Evolutionary conservation across 768 basidiomycete species (phyloP), one percentile per base, ranked within the genome.

Genomic region (Termitomyces heimii): DNA sequence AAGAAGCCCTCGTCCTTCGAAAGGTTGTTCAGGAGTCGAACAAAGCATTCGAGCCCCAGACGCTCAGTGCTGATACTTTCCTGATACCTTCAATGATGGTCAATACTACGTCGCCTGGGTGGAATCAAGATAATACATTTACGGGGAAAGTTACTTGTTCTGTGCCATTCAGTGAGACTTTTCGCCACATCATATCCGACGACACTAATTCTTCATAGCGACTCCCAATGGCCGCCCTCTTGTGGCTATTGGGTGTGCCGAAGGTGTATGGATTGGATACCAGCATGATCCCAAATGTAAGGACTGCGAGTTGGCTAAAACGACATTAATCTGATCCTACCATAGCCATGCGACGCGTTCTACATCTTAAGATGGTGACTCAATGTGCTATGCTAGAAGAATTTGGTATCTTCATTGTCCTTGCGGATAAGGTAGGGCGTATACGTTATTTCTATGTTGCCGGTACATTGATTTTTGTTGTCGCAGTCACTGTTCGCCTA

Each of bases 181-280:
- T n/a, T 28, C 37, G 22, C n/a, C 1, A 10, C 52, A n/a, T 37
- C 28, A 22, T 24, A 45, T 26, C 28, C n/a, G 4, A 18, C 12
- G n/a, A 39, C 43, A 53, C 66, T 48, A 10, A 32, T 14, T 51
- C 16, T 31, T 53, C 34, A 63, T 5, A 96, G 94, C 82, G 59
- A 96, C 94, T 5, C 76, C 86, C 5, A 94, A 98, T 67, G 87
- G 88, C 5, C 84, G 93, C 26, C 84, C 84, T 13, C 78, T 99
- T 14, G 89, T 98, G 40, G 93, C 95, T 0, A 86, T 98, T 63
- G 97, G 95, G 8, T 97, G 94, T 70, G 88, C 89, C 0, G 94
- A 97, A 66, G 97, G 97, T 34, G 93, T 98, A 5, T 99, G 94
- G 92, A 97, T 98, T 65, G 96, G 96, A 0, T 89, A 94, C 73